phyloP scores from a whole-genome alignment of 2,329 filamentous ascomycete genomes.

The Trichoderma koningii region DNA sequence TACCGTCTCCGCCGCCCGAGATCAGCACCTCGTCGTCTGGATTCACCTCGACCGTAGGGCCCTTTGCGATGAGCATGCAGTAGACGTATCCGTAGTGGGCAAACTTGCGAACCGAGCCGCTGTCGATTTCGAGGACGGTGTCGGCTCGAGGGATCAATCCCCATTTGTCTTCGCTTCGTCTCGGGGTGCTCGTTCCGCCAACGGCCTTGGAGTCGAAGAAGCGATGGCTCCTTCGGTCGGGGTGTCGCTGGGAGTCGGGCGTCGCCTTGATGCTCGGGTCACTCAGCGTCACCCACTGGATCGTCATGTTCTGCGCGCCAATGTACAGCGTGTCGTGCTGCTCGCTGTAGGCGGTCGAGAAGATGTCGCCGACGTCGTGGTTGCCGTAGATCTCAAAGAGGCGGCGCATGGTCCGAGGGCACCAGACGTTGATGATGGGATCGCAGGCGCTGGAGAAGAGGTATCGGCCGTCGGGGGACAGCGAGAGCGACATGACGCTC shows the following conservation, averaged over 20 bases:
- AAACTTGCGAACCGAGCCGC: constrained; percentile 79
- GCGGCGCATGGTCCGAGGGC: constrained; percentile 70
- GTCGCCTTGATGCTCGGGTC: constrained; percentile 61
- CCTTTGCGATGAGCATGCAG: constrained; percentile 85
- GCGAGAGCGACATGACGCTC: constrained; percentile 81
- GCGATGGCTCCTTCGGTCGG: constrained; percentile 74
- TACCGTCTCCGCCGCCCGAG: constrained; percentile 90
- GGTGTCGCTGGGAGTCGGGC: constrained; percentile 68
- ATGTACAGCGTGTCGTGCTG: constrained; percentile 82
- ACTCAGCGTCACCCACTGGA: constrained; percentile 85
- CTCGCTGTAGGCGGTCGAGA: constrained; percentile 87
- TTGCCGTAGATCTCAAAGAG: constrained; percentile 90
- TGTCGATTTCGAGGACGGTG: constrained; percentile 75
- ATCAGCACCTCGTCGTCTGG: constrained; percentile 79
- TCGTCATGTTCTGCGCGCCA: constrained; percentile 90
- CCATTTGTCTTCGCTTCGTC: constrained; percentile 64
- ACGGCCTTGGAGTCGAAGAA: constrained; percentile 93
- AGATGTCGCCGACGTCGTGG: constrained; percentile 93
- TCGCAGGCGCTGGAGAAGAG: constrained; percentile 94
- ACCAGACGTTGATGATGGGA: constrained; percentile 93
- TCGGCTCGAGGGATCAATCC: constrained; percentile 54
- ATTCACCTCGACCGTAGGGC: constrained; percentile 66
- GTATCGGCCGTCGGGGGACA: constrained; percentile 72
- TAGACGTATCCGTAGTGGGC: constrained; percentile 96
- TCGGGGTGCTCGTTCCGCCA: constrained; percentile 76